Conservation (phyloP, 331 rosid genomes). For the Saraca asoca region DNA sequence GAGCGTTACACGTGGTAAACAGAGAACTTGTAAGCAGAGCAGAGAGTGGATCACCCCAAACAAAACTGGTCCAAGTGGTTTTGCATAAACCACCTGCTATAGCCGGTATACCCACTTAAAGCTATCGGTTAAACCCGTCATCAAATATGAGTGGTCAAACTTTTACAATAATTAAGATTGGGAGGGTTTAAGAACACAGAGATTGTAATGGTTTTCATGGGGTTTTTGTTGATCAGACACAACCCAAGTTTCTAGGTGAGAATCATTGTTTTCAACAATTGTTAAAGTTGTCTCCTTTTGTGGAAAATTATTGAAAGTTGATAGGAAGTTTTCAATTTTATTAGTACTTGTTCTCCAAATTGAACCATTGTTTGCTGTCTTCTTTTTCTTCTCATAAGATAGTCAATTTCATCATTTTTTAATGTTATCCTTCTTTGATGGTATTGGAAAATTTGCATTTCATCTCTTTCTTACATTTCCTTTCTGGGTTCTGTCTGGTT, state of each 20-base stretch:
- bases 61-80: slow-evolving; percentile 53
- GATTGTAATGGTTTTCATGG: slow-evolving; percentile 48
- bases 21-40: slow-evolving; percentile 32
- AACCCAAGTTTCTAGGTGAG: slow-evolving; percentile 48
- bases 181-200: slow-evolving; percentile 62
- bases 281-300: slow-evolving; percentile 3
- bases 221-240: slow-evolving; percentile 56
- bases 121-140: slow-evolving; percentile 41
- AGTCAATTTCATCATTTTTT: slow-evolving; percentile 18
- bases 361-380: background rate
- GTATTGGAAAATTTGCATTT: slow-evolving; percentile 31
- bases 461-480: slow-evolving; percentile 15
- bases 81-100: slow-evolving; percentile 38
- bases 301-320: slow-evolving; percentile 9
- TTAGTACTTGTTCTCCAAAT: slow-evolving; percentile 29
- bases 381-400: background rate
- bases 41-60: slow-evolving; percentile 63
- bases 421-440: background rate
- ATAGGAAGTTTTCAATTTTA: background rate
- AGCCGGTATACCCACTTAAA: slow-evolving; percentile 40
- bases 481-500: slow-evolving; percentile 27
- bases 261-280: background rate
- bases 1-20: slow-evolving; percentile 57
- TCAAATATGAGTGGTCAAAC: slow-evolving; percentile 47
- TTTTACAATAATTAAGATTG: slow-evolving; percentile 40